Conservation (phyloP, 176 grass and related monocot genomes). For the Musa acuminata region DNA sequence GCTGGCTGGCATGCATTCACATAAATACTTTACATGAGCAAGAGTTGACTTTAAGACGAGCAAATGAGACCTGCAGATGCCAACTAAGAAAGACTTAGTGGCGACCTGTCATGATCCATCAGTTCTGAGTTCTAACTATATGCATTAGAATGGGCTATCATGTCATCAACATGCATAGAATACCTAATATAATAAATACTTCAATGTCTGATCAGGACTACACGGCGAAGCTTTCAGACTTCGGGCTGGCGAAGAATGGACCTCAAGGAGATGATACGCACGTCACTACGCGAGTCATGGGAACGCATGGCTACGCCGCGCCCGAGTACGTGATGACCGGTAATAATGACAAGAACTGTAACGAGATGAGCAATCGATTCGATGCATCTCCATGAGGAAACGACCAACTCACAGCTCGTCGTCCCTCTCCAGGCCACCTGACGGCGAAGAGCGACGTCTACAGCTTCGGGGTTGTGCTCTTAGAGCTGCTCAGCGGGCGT, state of each 20-base stretch:
- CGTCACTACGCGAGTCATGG: constrained; percentile 87
- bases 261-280: constrained; percentile 71
- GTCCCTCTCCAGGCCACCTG: not conserved
- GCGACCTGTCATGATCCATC: too few relatives aligned
- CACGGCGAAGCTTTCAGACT: constrained; percentile 79
- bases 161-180: too few relatives aligned
- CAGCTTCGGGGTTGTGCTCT: constrained; percentile 47
- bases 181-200: too few relatives aligned
- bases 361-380: too few relatives aligned
- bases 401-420: not conserved
- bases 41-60: too few relatives aligned
- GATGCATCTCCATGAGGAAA: too few relatives aligned
- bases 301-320: constrained; percentile 70
- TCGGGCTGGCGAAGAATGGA: constrained; percentile 80
- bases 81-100: too few relatives aligned
- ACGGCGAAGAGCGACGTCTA: constrained; percentile 32
- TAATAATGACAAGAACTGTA: not conserved
- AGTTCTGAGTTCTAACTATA: too few relatives aligned
- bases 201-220: constrained; percentile 38
- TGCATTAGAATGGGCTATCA: too few relatives aligned
- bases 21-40: too few relatives aligned
- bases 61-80: too few relatives aligned
- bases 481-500: constrained; percentile 21
- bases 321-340: constrained; percentile 82
- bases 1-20: too few relatives aligned